Evolutionary conservation across 371 early-diverging fungal genomes (phyloP).

Genomic region (Mucor plumbeus): DNA sequence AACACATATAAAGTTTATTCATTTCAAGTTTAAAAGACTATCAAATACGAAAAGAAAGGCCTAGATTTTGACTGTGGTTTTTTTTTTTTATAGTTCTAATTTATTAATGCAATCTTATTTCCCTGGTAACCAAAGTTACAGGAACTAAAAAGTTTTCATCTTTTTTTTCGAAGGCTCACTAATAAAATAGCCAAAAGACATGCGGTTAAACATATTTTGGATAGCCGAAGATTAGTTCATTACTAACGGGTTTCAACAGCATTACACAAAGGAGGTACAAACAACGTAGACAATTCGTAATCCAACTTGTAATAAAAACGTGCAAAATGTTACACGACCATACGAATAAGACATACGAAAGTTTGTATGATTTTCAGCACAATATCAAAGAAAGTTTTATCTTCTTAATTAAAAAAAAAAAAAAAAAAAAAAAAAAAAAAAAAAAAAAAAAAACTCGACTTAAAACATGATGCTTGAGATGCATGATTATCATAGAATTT

Average conservation of each 20-base stretch:
- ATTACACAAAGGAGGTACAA: conserved; percentile 8
- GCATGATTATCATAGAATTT: conserved; percentile 1
- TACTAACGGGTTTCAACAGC: not conserved
- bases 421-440: too few species aligned
- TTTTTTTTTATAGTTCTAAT: too few species aligned
- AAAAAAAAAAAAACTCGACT: not conserved
- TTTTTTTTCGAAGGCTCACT: too few species aligned
- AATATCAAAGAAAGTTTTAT: not conserved
- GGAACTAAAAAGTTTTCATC: too few species aligned
- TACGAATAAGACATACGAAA: conserved; percentile 2
- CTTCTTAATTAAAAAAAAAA: too few species aligned
- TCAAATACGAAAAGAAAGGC: too few species aligned
- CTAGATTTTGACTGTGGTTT: too few species aligned
- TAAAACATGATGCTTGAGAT: not conserved
- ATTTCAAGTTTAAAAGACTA: too few species aligned
- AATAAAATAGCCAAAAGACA: not conserved
- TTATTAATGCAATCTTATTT: too few species aligned
- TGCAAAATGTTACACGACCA: conserved; percentile 6
- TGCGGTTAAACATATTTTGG: not conserved
- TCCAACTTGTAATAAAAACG: not conserved
- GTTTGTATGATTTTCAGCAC: not conserved
- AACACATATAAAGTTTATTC: too few species aligned
- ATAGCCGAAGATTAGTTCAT: not conserved
- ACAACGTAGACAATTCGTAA: conserved; percentile 5
- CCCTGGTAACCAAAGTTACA: too few species aligned